phyloP scores from a whole-genome alignment of 805 yeast genomes.

The Kodamaea neixiangensis region DNA sequence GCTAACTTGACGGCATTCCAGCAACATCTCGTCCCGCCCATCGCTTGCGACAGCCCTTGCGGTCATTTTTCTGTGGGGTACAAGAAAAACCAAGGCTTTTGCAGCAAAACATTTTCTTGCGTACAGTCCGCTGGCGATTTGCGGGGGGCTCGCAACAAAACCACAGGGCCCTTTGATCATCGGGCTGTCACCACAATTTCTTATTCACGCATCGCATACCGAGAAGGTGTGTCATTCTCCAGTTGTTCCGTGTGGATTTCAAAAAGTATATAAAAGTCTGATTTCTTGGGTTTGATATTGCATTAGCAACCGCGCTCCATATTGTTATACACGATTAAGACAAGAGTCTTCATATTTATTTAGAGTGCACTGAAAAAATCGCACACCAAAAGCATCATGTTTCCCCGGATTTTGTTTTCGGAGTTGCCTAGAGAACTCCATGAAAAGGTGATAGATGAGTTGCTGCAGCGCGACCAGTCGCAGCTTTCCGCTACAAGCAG shows the following conservation, averaged over 20 bases:
- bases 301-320: not conserved
- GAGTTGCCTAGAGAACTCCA: slow-evolving; percentile 14
- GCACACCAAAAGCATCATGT: not conserved
- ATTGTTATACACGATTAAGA: not conserved
- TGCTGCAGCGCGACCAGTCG: slow-evolving; percentile 10
- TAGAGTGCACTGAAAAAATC: not conserved
- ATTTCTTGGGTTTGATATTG: not conserved
- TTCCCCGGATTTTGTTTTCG: not conserved
- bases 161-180: not conserved
- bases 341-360: too few species aligned
- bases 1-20: not conserved
- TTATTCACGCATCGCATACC: not conserved
- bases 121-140: not conserved
- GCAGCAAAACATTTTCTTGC: not conserved
- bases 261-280: not conserved
- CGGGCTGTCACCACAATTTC: not conserved
- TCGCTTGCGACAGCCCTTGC: not conserved
- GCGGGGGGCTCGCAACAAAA: not conserved
- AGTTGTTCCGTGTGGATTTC: not conserved
- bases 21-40: not conserved
- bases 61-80: not conserved
- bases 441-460: slow-evolving; percentile 5
- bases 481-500: slow-evolving; percentile 10
- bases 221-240: not conserved
- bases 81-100: not conserved